These are phyloP conservation scores for Dryas drummondii DNA, from an alignment of 306 rosid genomes.

Conservation along the genomic window DNA sequence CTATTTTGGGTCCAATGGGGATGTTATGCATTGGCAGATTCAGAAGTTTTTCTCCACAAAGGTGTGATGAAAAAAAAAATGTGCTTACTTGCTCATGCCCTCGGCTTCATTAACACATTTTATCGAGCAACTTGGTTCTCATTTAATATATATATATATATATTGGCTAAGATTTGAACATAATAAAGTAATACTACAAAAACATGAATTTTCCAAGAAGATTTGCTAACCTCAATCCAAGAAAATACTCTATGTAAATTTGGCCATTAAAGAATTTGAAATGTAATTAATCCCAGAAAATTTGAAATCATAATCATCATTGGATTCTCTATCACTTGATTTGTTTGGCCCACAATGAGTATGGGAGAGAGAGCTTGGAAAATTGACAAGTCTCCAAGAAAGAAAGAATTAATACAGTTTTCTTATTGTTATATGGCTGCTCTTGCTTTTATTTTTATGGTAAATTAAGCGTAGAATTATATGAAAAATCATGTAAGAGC, in stretches of 20 bases:
- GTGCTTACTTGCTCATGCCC: too few species aligned
- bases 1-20: neutral
- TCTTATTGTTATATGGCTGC: neutral
- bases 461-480: neutral
- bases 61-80: too few species aligned
- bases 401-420: neutral
- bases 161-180: too few species aligned
- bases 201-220: too few species aligned
- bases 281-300: constrained; percentile 10
- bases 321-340: constrained; percentile 49
- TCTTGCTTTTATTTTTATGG: neutral
- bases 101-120: too few species aligned
- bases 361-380: constrained; percentile 7
- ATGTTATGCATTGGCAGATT: neutral
- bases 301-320: constrained; percentile 32
- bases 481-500: neutral
- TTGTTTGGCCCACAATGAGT: constrained; percentile 26
- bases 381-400: constrained; percentile 16
- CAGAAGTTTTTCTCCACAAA: too few species aligned
- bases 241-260: neutral
- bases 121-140: too few species aligned
- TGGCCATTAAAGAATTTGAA: neutral
- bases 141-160: too few species aligned
- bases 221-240: too few species aligned
- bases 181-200: too few species aligned